Base-by-base conservation (phyloP, 805 yeast species). In the Wickerhamiella sorbophila region DNA sequence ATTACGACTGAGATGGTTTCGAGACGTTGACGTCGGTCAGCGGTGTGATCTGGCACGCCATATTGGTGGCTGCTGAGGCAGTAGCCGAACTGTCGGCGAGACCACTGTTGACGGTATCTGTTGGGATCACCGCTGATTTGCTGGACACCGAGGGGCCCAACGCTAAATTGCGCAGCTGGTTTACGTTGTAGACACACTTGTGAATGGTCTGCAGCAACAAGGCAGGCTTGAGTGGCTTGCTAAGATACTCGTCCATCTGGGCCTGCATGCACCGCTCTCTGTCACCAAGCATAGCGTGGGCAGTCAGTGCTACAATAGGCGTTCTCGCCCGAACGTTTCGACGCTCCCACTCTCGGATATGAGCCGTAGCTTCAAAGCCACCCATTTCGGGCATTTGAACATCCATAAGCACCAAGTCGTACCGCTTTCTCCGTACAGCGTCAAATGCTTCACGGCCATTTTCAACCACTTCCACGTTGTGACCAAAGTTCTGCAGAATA, bases 311-410 rank as follows among this genome's bases (percentile, higher is more conserved):
- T 53, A 84, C 83, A 51, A 84, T 84, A 17, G 95, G 94, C 1
- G 88, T 79, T 44, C 93, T 70, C 46, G 79, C 75, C 26, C 81
- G 70, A 48, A 78, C 77, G 17, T 76, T 70, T 60, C 78, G 79
- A 64, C 72, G 75, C 61, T 84, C 95, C 93, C 93, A 83, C 55
- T 80, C 85, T 51, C 95, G 67, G 41, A 84, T 84, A 59, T 76
- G 75, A 37, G 79, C 83, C 1, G 94, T 83, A 2, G 94, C 94
- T 55, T 84, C 95, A 58, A 84, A 84, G 0, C 95, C 95, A 22
- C 94, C 94, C 91, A 84, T 85, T 14, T 82, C 83, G 6, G 94
- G 94, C 95, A 84, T 84, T 59, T 84, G 95, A 36, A 84, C 94
- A 63, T 84, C 94, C 95, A 84, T 84, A 50, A 84, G 70, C 16